phyloP scores from a whole-genome alignment of 495 filamentous ascomycete genomes.

The Podospora conica region DNA sequence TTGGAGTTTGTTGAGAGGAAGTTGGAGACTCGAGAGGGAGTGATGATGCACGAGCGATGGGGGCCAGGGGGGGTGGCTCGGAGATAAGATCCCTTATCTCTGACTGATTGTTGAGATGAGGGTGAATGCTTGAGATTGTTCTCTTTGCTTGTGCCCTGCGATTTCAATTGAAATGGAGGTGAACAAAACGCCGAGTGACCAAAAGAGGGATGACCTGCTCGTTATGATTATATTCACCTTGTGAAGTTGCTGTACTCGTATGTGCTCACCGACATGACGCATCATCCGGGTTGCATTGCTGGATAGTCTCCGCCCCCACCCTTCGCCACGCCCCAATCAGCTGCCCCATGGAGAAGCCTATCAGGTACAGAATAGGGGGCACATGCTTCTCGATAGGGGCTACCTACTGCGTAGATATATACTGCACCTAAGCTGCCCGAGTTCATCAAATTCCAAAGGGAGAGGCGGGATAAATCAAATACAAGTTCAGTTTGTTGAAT shows the following conservation, averaged over 20 bases:
- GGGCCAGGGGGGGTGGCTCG: background rate
- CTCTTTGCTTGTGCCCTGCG: background rate
- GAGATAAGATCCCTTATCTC: background rate
- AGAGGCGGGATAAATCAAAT: background rate
- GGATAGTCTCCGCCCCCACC: too few species aligned
- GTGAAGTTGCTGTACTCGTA: background rate
- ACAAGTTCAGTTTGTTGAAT: background rate
- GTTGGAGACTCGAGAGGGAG: background rate
- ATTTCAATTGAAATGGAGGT: background rate
- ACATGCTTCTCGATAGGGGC: background rate
- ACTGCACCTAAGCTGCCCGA: background rate
- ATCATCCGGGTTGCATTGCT: too few species aligned
- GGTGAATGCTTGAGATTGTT: background rate
- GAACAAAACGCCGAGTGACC: background rate
- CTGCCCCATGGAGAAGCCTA: background rate
- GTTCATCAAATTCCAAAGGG: background rate
- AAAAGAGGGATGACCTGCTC: background rate
- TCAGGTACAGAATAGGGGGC: too few species aligned
- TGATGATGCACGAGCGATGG: background rate
- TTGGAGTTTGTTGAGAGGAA: background rate
- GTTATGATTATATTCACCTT: background rate
- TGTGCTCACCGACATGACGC: slow-evolving; percentile 27
- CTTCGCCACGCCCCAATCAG: slow-evolving; percentile 24
- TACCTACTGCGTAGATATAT: too few species aligned
- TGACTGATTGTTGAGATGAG: background rate